Base-by-base conservation (phyloP, 106 monocot genomes). In the Gastrodia elata region DNA sequence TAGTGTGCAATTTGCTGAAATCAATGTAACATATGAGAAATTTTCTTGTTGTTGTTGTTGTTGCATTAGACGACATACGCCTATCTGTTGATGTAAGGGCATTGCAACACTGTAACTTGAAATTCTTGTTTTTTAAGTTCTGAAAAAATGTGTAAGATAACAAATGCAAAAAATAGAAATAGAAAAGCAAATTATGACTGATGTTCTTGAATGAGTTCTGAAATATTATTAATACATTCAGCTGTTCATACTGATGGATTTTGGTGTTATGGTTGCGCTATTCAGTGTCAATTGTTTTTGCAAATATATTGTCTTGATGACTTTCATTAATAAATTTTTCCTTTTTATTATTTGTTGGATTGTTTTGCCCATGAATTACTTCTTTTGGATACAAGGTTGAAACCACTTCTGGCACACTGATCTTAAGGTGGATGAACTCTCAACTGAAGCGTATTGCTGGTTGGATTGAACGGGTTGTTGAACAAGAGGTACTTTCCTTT, bases 381-480 rank as follows among this genome's bases (percentile, higher is more conserved):
- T 72, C 42, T 49, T 33, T 58, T 57, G 37, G 52, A 30, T 86
- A 28, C 18, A 55, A 96, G 95, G 78, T 96, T 57, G 95, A 96
- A 82, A 79, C 75, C 65, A 92, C 73, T 86, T 96, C 92, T 68
- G 89, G 95, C 52, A 87, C 85, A 44, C 80, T 96, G 79, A 87
- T 96, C 28, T 79, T 90, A 27, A 83, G 95, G 40, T 96, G 95
- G 95, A 87, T 96, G 64, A 96, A 96, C 59, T 76, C 89, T 72
- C 92, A 92, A 61, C 69, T 92, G 44, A 87, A 84, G 68, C 81
- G 89, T 75, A 90, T 96, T 75, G 81, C 74, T 81, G 86, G 70
- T 7, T 92, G 92, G 95, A 87, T 96, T 75, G 86, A 92, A 74
- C 73, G 95, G 72, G 84, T 92, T 22, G 80, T 87, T 78, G 79